Base-by-base conservation (phyloP, 345 rosid species). In the Lepidium aucheri region DNA sequence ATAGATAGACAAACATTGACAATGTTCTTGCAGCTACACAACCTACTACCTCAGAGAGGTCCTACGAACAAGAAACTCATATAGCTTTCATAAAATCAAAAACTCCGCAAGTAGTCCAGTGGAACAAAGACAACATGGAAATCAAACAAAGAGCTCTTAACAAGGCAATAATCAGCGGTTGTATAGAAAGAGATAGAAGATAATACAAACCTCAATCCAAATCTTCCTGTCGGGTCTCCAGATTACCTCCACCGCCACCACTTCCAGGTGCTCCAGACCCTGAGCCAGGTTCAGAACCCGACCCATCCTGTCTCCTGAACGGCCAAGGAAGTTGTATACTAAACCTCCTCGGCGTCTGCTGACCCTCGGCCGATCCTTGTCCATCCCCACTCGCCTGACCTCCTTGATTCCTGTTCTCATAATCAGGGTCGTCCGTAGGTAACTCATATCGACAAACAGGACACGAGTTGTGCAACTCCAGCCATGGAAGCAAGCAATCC, bases 371-470 rank as follows among this genome's bases (percentile, higher is more conserved):
- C 7, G 57, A 39, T 10, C 57, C 73, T 7, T 67, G 63, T 30
- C 56, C 67, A 60, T 61, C 74, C 0, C 69, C 74, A 22, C 49
- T 74, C 4, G 13, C 8, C 38, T 64, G 67, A 51, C 9, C 51
- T 52, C 46, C 81, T 70, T 36, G 75, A 60, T 67, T 41, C 73
- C 81, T 78, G 24, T 68, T 77, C 68, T 85, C 85, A 17, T 87
- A 87, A 46, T 87, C 93, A 38, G 85, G 70, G 18, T 87, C 93
- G n/a, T 83, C 90, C 1, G 93, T 87, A 8, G 95, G 91, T 66
- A 87, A 77, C 65, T 87, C 95, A 28, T 56, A 65, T 14, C 95
- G 85, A 67, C 95, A 87, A 22, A 87, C 91, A 0, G 95, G 95
- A 20, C 95, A 87, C 0, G 95, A 83, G 71, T 85, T 87, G 45